Percentiles rank a stretch among this genome's conserved stretches.
Evolutionary conservation across 164 flowering plant genomes (phyloP).

Genomic region (Liquidambar formosana): DNA sequence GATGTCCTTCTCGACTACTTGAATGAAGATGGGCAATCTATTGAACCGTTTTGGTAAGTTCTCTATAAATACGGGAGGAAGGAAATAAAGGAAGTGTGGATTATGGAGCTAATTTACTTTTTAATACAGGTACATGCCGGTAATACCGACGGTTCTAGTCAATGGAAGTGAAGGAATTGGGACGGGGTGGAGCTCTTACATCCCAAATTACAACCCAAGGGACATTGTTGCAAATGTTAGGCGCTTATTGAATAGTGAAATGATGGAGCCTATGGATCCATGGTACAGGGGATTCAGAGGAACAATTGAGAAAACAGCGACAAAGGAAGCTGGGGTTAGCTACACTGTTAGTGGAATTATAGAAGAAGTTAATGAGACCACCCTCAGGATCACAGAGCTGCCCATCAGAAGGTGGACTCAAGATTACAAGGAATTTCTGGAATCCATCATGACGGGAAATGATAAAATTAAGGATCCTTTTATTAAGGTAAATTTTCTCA

Average conservation of each 20-base stretch:
- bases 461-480: conserved; percentile 73
- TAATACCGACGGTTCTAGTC: conserved; percentile 77
- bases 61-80: too few species aligned
- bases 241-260: conserved; percentile 62
- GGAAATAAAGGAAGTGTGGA: background rate
- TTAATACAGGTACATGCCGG: conserved; percentile 71
- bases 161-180: conserved; percentile 99
- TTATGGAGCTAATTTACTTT: background rate
- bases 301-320: conserved; percentile 63
- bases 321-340: conserved; percentile 60
- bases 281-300: conserved; percentile 94
- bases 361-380: conserved; percentile 70
- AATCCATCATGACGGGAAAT: conserved; percentile 48
- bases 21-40: conserved; percentile 80
- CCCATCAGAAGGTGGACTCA: conserved; percentile 89
- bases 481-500: conserved; percentile 48
- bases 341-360: conserved; percentile 71
- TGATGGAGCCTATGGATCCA: conserved; percentile 87
- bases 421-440: conserved; percentile 80
- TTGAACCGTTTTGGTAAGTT: conserved; percentile 86
- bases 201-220: conserved; percentile 89
- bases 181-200: conserved; percentile 93
- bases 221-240: conserved; percentile 76
- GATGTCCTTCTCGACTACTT: conserved; percentile 77
- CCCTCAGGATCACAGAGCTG: conserved; percentile 71